These are phyloP conservation scores for Hemerocallis citrina DNA, from an alignment of 106 monocot species.

Conservation along the genomic window DNA sequence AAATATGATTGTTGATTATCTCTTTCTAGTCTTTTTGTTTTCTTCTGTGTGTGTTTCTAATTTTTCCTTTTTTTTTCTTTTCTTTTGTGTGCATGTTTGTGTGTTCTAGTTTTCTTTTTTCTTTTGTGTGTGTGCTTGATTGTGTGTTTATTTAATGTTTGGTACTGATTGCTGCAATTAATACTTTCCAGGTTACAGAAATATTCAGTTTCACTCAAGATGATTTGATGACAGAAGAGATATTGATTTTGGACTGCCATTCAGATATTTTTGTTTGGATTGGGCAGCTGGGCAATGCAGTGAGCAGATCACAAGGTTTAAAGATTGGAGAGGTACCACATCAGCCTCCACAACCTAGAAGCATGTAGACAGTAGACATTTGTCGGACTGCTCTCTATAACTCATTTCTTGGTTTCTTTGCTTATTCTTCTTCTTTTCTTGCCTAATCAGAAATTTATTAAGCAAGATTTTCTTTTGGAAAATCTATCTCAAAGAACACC, in stretches of 20 bases:
- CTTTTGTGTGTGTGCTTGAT: neutral
- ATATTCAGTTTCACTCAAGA: constrained; percentile 84
- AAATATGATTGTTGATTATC: neutral
- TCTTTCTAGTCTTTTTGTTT: neutral
- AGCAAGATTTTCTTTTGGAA: constrained; percentile 62
- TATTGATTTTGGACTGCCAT: constrained; percentile 68
- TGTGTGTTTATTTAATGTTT: neutral
- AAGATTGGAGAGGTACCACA: constrained; percentile 67
- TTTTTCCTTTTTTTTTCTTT: neutral
- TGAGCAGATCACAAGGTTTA: constrained; percentile 45
- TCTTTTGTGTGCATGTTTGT: neutral
- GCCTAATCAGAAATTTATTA: constrained; percentile 70
- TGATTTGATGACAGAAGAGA: constrained; percentile 90
- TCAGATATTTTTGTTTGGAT: constrained; percentile 76
- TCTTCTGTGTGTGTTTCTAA: neutral
- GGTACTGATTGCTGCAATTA: neutral
- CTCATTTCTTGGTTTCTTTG: neutral
- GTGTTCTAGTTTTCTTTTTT: neutral
- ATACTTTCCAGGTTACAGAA: constrained; percentile 53
- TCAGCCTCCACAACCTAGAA: neutral
- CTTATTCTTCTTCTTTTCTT: neutral
- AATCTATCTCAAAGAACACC: constrained; percentile 58
- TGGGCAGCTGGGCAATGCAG: constrained; percentile 50
- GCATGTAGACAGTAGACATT: neutral
- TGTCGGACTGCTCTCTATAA: neutral